Percentiles rank a stretch among this genome's conserved stretches.
phyloP scores from a whole-genome alignment of 2,329 filamentous ascomycete genomes.

The Aspergillus luchuensis region DNA sequence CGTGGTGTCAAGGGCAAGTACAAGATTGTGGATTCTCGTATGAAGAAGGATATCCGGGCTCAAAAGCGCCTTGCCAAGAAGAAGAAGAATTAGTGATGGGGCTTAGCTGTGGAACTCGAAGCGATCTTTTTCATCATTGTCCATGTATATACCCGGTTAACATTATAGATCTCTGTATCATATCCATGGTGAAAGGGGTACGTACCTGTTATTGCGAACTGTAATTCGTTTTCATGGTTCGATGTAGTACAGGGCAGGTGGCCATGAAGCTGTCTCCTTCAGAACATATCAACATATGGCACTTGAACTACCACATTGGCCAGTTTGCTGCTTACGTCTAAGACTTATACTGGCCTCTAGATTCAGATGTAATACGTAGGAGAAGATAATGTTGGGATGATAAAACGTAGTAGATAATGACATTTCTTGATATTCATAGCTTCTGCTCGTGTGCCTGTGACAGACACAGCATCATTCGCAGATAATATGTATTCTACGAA shows the following conservation, averaged over 20 bases:
- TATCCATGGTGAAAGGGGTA: constrained; percentile 8
- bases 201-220: neutral
- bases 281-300: too few species aligned
- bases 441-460: neutral
- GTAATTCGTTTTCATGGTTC: too few species aligned
- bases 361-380: too few species aligned
- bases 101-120: constrained; percentile 8
- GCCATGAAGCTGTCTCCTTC: too few species aligned
- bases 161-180: constrained; percentile 8
- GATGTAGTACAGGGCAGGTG: too few species aligned
- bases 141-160: constrained; percentile 24
- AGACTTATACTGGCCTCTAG: too few species aligned
- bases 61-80: constrained; percentile 80
- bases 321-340: too few species aligned
- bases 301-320: too few species aligned
- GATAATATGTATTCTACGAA: constrained; percentile 7
- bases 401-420: too few species aligned
- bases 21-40: constrained; percentile 90
- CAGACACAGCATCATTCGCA: neutral
- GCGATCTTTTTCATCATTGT: constrained; percentile 14
- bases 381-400: too few species aligned
- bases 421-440: constrained; percentile 2
- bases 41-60: constrained; percentile 95
- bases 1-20: constrained; percentile 94
- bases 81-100: constrained; percentile 52